phyloP scores from a whole-genome alignment of 371 early-diverging fungal species.

The Syncephalis fuscata region DNA sequence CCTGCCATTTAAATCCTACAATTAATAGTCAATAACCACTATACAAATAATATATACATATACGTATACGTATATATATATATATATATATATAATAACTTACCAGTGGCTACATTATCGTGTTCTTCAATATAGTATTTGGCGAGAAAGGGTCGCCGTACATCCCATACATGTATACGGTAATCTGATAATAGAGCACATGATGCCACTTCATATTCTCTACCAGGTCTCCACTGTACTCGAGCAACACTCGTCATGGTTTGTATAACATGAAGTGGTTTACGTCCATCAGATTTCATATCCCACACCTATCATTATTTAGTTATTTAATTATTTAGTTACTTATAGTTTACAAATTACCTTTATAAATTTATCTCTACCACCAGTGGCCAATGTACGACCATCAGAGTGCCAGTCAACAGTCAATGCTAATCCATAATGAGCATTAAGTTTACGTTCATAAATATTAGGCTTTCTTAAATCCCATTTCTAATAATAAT shows the following conservation, averaged over 20 bases:
- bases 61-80: too few relatives aligned
- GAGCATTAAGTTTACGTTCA: slow-evolving; percentile 57
- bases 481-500: slow-evolving; percentile 50
- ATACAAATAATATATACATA: not conserved
- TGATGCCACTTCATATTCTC: slow-evolving; percentile 51
- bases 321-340: not conserved
- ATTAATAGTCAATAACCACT: not conserved
- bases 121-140: slow-evolving; percentile 53
- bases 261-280: slow-evolving; percentile 42
- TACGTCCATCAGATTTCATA: slow-evolving; percentile 41
- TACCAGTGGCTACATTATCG: slow-evolving; percentile 50
- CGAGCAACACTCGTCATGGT: slow-evolving; percentile 58
- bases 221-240: slow-evolving; percentile 64
- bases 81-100: too few relatives aligned
- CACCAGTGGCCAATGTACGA: slow-evolving; percentile 57
- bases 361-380: slow-evolving; percentile 71
- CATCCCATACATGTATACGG: slow-evolving; percentile 61
- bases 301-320: slow-evolving; percentile 48
- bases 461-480: slow-evolving; percentile 41
- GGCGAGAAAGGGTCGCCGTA: slow-evolving; percentile 54
- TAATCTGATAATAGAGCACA: slow-evolving; percentile 47
- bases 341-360: slow-evolving; percentile 10
- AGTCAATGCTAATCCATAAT: slow-evolving; percentile 57
- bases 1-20: slow-evolving; percentile 47
- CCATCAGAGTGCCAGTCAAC: slow-evolving; percentile 76